Conservation (phyloP, 352 stramenopile species). For the Phytophthora brassicae region DNA sequence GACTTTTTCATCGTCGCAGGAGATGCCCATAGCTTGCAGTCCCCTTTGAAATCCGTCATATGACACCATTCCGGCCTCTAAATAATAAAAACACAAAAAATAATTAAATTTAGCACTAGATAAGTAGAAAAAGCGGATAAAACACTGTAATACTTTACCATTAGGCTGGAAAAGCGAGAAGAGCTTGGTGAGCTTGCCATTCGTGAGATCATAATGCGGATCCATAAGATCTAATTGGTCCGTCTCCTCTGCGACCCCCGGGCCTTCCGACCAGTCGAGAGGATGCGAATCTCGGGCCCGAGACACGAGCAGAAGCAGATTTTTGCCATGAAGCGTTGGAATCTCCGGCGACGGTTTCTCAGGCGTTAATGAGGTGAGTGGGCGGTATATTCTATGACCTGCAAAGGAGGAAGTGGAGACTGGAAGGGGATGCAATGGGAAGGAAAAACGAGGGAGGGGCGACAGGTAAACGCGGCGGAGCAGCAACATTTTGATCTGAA, state of each 20-base stretch:
- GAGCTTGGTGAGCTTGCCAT: constrained; percentile 63
- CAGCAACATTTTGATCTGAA: constrained; percentile 1
- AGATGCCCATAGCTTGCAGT: constrained; percentile 78
- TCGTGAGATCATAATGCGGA: constrained; percentile 85
- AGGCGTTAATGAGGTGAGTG: constrained; percentile 20
- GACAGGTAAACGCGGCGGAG: not conserved
- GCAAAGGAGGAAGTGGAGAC: not conserved
- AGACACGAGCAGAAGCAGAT: constrained; percentile 64
- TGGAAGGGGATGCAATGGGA: not conserved
- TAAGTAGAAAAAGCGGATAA: not conserved
- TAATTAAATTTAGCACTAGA: constrained; percentile 3
- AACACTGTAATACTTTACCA: constrained; percentile 20
- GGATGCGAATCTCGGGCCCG: constrained; percentile 50
- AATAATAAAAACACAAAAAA: not conserved
- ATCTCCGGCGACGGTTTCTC: constrained; percentile 11
- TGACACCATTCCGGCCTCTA: constrained; percentile 60
- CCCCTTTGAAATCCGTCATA: constrained; percentile 78
- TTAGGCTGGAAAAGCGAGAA: constrained; percentile 70
- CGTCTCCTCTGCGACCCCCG: constrained; percentile 27
- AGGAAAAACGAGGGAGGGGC: not conserved
- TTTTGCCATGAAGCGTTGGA: constrained; percentile 62
- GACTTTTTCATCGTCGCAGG: constrained; percentile 55
- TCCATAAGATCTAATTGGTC: constrained; percentile 77
- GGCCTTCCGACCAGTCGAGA: constrained; percentile 69
- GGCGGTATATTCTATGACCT: not conserved